Conservation (phyloP, 164 flowering plant genomes). For the Paratinospora sagittata region DNA sequence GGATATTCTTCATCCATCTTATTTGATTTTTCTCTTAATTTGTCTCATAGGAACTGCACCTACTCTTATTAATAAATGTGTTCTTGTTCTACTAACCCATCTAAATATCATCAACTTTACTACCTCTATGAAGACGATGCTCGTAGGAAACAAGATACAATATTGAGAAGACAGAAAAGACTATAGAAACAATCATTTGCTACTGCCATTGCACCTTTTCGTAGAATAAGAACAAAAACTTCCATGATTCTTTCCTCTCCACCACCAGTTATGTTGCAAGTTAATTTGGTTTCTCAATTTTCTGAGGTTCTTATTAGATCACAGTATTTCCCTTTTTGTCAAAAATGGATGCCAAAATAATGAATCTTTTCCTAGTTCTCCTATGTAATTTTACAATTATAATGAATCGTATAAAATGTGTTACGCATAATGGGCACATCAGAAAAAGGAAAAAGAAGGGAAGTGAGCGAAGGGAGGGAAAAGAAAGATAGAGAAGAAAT, state of each 20-base stretch:
- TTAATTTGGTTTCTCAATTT: no score
- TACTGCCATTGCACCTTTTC: neutral
- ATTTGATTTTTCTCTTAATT: neutral
- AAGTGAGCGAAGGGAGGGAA: neutral
- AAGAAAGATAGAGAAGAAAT: neutral
- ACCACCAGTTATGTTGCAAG: no score
- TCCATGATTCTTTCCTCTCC: neutral
- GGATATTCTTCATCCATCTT: neutral
- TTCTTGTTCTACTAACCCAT: neutral
- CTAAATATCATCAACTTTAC: neutral
- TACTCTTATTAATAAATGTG: neutral
- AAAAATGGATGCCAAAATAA: neutral
- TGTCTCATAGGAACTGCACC: neutral
- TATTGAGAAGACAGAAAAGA: neutral
- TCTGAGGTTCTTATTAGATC: neutral
- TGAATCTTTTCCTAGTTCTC: neutral
- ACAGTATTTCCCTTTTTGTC: neutral
- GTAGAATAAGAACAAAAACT: neutral
- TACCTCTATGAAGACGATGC: neutral
- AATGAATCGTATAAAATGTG: neutral
- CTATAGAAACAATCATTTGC: neutral
- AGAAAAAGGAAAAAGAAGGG: neutral
- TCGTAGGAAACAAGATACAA: neutral
- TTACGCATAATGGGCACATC: neutral
- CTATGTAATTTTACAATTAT: neutral